A percentile compares a stretch with the other conserved stretches of the same genome.
phyloP scores from a whole-genome alignment of 331 rosid genomes.

The Quercus phellos region DNA sequence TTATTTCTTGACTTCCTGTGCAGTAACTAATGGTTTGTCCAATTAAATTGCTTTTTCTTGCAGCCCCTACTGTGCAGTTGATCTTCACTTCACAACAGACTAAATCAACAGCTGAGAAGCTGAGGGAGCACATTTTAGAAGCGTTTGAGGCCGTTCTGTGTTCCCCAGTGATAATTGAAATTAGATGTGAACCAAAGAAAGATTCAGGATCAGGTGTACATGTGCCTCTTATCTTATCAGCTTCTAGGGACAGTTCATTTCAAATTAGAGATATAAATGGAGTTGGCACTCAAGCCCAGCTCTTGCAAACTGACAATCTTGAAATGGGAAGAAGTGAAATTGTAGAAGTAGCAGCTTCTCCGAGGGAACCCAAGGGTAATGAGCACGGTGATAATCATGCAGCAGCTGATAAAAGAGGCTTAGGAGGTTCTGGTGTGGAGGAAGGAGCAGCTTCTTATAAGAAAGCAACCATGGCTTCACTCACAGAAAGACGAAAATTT shows the following conservation, averaged over 20 bases:
- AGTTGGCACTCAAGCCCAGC: conserved; percentile 34
- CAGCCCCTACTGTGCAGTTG: conserved; percentile 96
- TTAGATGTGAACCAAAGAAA: conserved; percentile 63
- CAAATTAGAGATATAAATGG: conserved; percentile 51
- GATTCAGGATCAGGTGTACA: conserved; percentile 40
- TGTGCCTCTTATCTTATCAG: conserved; percentile 48
- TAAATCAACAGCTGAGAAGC: conserved; percentile 82
- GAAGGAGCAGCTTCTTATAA: conserved; percentile 43
- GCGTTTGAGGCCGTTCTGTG: conserved; percentile 81
- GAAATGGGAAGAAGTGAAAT: conserved; percentile 66
- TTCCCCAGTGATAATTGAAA: conserved; percentile 75
- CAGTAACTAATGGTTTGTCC: conserved; percentile 11
- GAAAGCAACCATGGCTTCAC: conserved; percentile 33
- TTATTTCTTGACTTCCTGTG: conserved; percentile 9
- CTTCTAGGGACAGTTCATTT: conserved; percentile 40
- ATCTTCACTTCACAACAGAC: conserved; percentile 65
- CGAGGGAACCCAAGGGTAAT: conserved; percentile 37
- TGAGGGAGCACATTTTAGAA: conserved; percentile 62
- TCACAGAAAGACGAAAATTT: conserved; percentile 41
- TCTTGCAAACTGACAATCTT: conserved; percentile 27
- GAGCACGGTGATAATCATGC: conserved; percentile 34
- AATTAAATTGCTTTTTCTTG: conserved; percentile 18
- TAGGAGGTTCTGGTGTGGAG: conserved; percentile 34
- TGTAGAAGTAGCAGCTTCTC: conserved; percentile 69
- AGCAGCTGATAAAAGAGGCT: conserved; percentile 31